These are phyloP conservation scores for Aspergillus neoniger DNA, from an alignment of 2,329 filamentous ascomycete genomes.

Conservation along the genomic window DNA sequence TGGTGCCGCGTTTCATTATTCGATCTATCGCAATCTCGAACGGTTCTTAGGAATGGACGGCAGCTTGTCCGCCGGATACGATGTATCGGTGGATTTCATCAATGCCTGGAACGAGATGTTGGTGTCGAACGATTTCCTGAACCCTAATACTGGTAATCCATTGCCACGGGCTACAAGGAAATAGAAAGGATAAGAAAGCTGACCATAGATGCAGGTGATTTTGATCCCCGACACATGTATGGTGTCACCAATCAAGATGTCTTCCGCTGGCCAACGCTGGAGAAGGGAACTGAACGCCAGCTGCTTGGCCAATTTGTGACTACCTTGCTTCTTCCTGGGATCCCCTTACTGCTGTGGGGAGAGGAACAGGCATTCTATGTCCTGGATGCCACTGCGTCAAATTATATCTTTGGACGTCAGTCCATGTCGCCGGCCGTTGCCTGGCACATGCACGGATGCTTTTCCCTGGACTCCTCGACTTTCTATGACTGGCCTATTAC, in stretches of 20 bases:
- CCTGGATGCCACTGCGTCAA: slow-evolving; percentile 62
- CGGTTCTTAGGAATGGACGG: slow-evolving; percentile 62
- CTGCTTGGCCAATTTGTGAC: slow-evolving; percentile 60
- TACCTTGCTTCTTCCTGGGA: slow-evolving; percentile 60
- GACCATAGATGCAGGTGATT: slow-evolving; percentile 32
- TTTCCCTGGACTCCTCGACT: slow-evolving; percentile 56
- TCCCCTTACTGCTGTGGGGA: slow-evolving; percentile 63
- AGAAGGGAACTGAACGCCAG: slow-evolving; percentile 57
- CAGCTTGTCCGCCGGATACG: slow-evolving; percentile 54
- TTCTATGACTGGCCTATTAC: slow-evolving; percentile 60
- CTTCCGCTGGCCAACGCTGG: slow-evolving; percentile 62
- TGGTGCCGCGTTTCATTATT: slow-evolving; percentile 63
- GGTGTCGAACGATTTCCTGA: slow-evolving; percentile 59
- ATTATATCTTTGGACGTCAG: slow-evolving; percentile 65
- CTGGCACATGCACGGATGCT: slow-evolving; percentile 66
- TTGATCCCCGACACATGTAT: slow-evolving; percentile 65
- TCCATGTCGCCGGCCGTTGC: slow-evolving; percentile 61
- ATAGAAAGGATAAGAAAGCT: not conserved
- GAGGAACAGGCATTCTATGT: slow-evolving; percentile 66
- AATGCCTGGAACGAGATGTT: slow-evolving; percentile 58
- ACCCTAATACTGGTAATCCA: slow-evolving; percentile 54
- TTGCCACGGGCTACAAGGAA: rapidly evolving
- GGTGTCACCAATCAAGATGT: slow-evolving; percentile 66
- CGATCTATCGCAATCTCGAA: slow-evolving; percentile 60
- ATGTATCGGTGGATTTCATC: slow-evolving; percentile 56